Evolutionary conservation across 1,284 basidiomycete genomes (phyloP).

Genomic region (Chalciporus piperatoides): DNA sequence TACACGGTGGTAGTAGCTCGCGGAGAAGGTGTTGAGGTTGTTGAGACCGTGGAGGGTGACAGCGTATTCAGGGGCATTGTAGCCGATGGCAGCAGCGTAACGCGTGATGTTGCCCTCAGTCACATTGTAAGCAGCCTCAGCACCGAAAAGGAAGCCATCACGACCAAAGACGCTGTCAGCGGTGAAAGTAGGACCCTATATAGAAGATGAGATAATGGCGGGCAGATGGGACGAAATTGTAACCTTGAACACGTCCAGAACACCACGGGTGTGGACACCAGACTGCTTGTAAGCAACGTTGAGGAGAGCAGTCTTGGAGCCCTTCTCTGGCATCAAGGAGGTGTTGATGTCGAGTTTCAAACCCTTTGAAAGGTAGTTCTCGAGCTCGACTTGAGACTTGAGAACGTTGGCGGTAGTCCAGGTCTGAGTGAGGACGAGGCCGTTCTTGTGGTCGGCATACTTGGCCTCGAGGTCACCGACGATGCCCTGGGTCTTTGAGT

Average conservation of each 20-base stretch:
- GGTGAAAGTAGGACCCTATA: conserved; percentile 92
- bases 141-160: conserved; percentile 97
- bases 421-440: conserved; percentile 86
- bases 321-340: conserved; percentile 83
- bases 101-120: conserved; percentile 89
- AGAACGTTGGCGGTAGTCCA: conserved; percentile 96
- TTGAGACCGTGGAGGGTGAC: conserved; percentile 93
- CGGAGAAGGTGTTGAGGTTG: conserved; percentile 92
- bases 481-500: conserved; percentile 72
- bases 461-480: conserved; percentile 89
- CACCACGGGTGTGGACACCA: conserved; percentile 89
- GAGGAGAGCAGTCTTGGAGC: conserved; percentile 77
- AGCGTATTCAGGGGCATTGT: conserved; percentile 95
- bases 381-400: conserved; percentile 91
- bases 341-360: conserved; percentile 94
- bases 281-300: conserved; percentile 95
- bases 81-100: conserved; percentile 92
- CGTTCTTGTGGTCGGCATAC: conserved; percentile 84
- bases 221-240: conserved; percentile 17
- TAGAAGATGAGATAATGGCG: conserved; percentile 3
- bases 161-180: conserved; percentile 94
- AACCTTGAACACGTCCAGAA: conserved; percentile 95
- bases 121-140: conserved; percentile 96
- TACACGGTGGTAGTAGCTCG: conserved; percentile 99
- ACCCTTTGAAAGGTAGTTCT: conserved; percentile 97